Base-by-base conservation (phyloP, 805 yeast species). In the Spathaspora hagerdaliae region DNA sequence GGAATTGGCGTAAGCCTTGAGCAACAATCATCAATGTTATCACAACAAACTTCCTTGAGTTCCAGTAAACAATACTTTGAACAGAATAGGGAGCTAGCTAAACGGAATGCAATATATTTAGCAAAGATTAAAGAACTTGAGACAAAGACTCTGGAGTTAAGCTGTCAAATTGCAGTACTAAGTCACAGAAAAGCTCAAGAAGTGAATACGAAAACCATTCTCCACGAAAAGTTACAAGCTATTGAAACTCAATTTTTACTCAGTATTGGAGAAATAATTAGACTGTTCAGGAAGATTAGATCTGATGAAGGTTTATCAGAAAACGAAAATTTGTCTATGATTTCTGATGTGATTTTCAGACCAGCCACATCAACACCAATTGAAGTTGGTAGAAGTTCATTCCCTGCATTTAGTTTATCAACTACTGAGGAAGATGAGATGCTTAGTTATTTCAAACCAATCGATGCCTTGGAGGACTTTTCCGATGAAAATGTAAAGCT, bases 41-140 rank as follows among this genome's bases (percentile, higher is more conserved):
- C 24, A 19, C 24, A 19, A 19, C 24, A 19, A 19, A 19, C 24
- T 19, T 19, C 24, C 24, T 19, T 2, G 4, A 19, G 24, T 19
- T 19, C 24, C 24, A 19, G 24, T 19, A 19, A 19, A 19, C 24
- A 19, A 19, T 19, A 19, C 24, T 19, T 19, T 41, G 58, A 57
- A n/a, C 83, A 79, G 54, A 85, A 85, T 60, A 71, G 69, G 43
- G 73, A 76, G n/a, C 61, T 85, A 27, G 87, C 87, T 1, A 78
- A 73, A 49, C 77, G 74, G 41, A 83, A 81, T 57, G 74, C 84
- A 2, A 58, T 70, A 19, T 64, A 83, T 57, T 67, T 75, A 71
- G 58, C 73, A 34, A 77, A 71, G 51, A 66, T 84, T 26, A 60
- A 74, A 4, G 79, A 74, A 27, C 59, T 85, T 58, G 88, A 83